Evolutionary conservation across 108 stramenopile species (phyloP).

Genomic region (Conticribra weissflogii): DNA sequence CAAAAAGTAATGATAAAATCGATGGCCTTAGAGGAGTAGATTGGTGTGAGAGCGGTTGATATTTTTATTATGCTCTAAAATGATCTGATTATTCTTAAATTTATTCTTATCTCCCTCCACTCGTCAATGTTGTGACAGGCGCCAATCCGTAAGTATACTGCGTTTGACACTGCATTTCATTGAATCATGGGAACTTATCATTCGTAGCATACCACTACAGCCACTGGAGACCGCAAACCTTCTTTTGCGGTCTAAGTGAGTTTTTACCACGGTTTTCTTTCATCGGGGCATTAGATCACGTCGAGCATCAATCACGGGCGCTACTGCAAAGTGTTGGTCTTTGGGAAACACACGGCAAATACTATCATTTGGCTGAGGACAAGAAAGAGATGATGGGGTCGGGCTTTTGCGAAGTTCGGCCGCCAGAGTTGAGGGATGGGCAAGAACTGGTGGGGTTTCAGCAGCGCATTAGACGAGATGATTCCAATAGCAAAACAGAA

Average conservation of each 20-base stretch:
- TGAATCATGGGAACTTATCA: background rate
- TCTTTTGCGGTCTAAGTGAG: constrained; percentile 42
- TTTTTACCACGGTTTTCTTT: constrained; percentile 49
- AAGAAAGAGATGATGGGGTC: background rate
- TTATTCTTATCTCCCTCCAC: background rate
- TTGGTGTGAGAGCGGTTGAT: constrained; percentile 11
- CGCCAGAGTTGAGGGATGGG: constrained; percentile 11
- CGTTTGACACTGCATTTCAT: background rate
- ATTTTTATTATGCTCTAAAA: background rate
- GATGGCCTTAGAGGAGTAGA: constrained; percentile 29
- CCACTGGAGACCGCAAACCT: constrained; percentile 55
- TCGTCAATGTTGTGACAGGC: background rate
- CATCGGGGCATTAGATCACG: constrained; percentile 46
- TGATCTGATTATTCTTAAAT: background rate
- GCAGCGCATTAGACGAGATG: constrained; percentile 15
- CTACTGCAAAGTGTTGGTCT: constrained; percentile 51
- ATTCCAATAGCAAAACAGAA: too few relatives aligned
- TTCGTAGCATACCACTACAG: background rate
- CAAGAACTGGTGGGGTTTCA: constrained; percentile 27
- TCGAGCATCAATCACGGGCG: constrained; percentile 37
- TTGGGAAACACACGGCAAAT: constrained; percentile 50
- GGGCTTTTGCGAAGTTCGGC: constrained; percentile 7
- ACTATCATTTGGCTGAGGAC: constrained; percentile 12
- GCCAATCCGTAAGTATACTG: constrained; percentile 34
- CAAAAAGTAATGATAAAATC: background rate